Percentiles rank a stretch among this genome's conserved stretches.
Conservation (phyloP, 2,329 filamentous ascomycete genomes). For the Ascochyta viciae-villosae region DNA sequence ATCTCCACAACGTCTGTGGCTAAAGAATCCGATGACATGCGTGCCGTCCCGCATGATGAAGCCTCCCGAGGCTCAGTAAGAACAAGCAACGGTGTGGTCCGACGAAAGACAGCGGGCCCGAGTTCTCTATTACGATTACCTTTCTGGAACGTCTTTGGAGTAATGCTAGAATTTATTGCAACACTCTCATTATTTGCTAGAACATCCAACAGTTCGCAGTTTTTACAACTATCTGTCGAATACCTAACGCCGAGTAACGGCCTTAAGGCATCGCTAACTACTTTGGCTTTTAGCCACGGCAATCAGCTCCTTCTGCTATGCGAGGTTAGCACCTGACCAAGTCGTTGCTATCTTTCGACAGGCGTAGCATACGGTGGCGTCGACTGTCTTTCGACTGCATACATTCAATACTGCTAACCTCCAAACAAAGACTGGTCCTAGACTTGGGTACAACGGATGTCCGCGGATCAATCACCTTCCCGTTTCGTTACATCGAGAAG, state of each 20-base stretch:
- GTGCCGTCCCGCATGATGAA: constrained; percentile 14
- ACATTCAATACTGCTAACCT: not conserved
- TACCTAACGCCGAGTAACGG: not conserved
- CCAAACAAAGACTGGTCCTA: not conserved
- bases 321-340: not conserved
- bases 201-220: not conserved
- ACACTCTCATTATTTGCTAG: not conserved
- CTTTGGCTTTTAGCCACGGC: not conserved
- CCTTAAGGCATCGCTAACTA: not conserved
- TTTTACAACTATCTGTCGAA: not conserved
- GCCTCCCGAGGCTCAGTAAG: not conserved
- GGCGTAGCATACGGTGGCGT: not conserved
- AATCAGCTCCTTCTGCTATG: not conserved
- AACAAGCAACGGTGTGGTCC: constrained; percentile 1
- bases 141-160: not conserved
- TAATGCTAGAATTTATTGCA: not conserved
- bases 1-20: constrained; percentile 2
- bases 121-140: not conserved
- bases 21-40: constrained; percentile 9
- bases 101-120: not conserved
- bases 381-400: constrained; percentile 1
- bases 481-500: not conserved
- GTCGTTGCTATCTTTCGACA: not conserved
- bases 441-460: not conserved
- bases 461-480: constrained; percentile 6